Conservation (phyloP, 2,329 filamentous ascomycete species). For the Alternaria sp. region DNA sequence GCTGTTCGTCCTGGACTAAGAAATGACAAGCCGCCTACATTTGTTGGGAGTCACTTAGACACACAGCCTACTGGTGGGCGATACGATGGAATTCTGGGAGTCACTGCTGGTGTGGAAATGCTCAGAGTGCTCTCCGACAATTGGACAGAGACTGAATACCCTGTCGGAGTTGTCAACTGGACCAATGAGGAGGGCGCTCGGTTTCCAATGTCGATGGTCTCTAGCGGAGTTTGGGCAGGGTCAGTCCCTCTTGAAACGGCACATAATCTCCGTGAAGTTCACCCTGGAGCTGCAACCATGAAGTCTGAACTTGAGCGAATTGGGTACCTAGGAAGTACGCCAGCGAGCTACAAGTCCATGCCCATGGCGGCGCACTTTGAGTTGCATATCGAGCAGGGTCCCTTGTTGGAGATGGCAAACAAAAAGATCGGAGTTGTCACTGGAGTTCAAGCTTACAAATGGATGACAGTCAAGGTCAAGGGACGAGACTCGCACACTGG, state of each 20-base stretch:
- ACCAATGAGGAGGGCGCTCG: conserved; percentile 85
- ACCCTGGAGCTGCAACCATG: conserved; percentile 68
- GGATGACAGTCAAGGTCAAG: conserved; percentile 72
- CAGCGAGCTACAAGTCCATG: conserved; percentile 65
- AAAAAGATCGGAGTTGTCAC: conserved; percentile 74
- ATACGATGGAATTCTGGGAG: conserved; percentile 80
- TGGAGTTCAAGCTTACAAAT: conserved; percentile 78
- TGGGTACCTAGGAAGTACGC: conserved; percentile 69
- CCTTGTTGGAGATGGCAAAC: conserved; percentile 70
- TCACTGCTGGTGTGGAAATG: conserved; percentile 77
- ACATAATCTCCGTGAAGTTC: conserved; percentile 70
- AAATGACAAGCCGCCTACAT: conserved; percentile 67
- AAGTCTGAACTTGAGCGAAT: conserved; percentile 75
- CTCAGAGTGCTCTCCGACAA: conserved; percentile 73
- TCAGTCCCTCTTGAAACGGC: conserved; percentile 66
- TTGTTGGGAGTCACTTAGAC: conserved; percentile 72
- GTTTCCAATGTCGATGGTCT: conserved; percentile 77
- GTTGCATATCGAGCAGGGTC: conserved; percentile 85
- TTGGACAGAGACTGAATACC: conserved; percentile 72
- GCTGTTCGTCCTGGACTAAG: conserved; percentile 71
- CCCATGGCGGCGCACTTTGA: conserved; percentile 83
- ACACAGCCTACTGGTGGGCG: conserved; percentile 68
- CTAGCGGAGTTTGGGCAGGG: conserved; percentile 81
- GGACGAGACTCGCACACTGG: conserved; percentile 78
- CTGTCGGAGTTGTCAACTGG: conserved; percentile 80